Evolutionary conservation across 2,329 filamentous ascomycete species (phyloP).

Genomic region (Fusarium continuum): DNA sequence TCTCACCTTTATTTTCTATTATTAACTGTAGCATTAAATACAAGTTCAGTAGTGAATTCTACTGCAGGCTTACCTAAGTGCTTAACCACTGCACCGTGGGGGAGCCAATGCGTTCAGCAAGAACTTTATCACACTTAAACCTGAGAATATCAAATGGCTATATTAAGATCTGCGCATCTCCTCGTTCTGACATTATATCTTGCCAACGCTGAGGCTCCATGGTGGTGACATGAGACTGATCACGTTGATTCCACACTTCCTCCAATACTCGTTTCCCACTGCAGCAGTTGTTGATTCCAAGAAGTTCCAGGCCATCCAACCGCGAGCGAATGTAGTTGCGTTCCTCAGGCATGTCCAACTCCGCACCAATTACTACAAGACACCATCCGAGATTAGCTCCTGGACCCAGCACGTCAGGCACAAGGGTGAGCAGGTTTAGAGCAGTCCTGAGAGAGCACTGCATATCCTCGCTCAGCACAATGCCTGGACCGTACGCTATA

Average conservation of each 20-base stretch:
- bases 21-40: too few species aligned
- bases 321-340: conserved; percentile 12
- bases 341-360: conserved; percentile 8
- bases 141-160: background rate
- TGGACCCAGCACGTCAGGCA: conserved; percentile 12
- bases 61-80: too few species aligned
- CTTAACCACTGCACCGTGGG: too few species aligned
- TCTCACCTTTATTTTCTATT: too few species aligned
- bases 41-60: too few species aligned
- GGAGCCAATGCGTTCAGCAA: too few species aligned
- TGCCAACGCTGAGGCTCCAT: background rate
- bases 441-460: conserved; percentile 1
- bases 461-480: conserved; percentile 6
- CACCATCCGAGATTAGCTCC: conserved; percentile 24
- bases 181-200: background rate
- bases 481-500: conserved; percentile 1
- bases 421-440: conserved; percentile 5
- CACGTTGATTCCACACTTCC: background rate
- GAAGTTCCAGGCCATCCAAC: conserved; percentile 5
- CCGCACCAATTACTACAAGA: conserved; percentile 11
- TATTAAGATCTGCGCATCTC: background rate
- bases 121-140: too few species aligned
- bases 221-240: background rate
- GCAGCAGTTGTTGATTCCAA: conserved; percentile 14
- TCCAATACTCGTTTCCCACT: background rate